Percentiles rank a stretch among this genome's conserved stretches.
phyloP scores from a whole-genome alignment of 2,329 filamentous ascomycete genomes.

The Pseudocercospora cruenta region DNA sequence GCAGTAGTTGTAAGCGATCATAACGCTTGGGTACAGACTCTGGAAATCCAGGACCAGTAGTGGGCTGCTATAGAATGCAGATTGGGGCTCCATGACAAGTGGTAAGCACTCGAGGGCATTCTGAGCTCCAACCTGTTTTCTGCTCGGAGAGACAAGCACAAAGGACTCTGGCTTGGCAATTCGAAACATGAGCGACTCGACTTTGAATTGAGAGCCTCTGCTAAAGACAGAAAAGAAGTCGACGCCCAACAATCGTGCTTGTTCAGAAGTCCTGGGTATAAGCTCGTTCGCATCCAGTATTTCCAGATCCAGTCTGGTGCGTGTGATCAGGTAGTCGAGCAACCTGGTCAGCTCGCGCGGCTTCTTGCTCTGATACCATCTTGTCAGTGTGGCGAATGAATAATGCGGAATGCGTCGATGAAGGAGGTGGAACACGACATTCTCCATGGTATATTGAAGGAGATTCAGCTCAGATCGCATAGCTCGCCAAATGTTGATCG shows the following conservation, averaged over 20 bases:
- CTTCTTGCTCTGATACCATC: conserved; percentile 75
- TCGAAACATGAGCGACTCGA: conserved; percentile 97
- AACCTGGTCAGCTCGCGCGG: conserved; percentile 73
- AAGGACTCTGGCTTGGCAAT: conserved; percentile 98
- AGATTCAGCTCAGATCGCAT: conserved; percentile 93
- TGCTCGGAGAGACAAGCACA: conserved; percentile 83
- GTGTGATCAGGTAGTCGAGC: conserved; percentile 74
- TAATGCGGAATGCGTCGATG: conserved; percentile 89
- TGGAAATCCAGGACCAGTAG: conserved; percentile 93
- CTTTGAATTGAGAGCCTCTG: conserved; percentile 95
- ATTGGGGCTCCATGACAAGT: conserved; percentile 96
- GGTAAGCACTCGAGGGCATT: conserved; percentile 94
- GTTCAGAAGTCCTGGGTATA: conserved; percentile 86
- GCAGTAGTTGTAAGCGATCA: conserved; percentile 99
- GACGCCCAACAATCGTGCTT: conserved; percentile 87
- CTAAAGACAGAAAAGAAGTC: conserved; percentile 98
- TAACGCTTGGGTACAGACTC: conserved; percentile 92
- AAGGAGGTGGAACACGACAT: conserved; percentile 87
- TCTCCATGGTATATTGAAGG: conserved; percentile 94
- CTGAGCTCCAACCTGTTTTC: conserved; percentile 88
- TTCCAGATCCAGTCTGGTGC: conserved; percentile 82
- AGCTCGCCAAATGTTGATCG: conserved; percentile 96
- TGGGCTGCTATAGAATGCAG: conserved; percentile 88
- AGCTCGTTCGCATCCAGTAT: conserved; percentile 90
- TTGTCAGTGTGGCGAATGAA: conserved; percentile 74